These are phyloP conservation scores for Arthroderma uncinatum DNA, from an alignment of 2,329 filamentous ascomycete species.

Conservation along the genomic window DNA sequence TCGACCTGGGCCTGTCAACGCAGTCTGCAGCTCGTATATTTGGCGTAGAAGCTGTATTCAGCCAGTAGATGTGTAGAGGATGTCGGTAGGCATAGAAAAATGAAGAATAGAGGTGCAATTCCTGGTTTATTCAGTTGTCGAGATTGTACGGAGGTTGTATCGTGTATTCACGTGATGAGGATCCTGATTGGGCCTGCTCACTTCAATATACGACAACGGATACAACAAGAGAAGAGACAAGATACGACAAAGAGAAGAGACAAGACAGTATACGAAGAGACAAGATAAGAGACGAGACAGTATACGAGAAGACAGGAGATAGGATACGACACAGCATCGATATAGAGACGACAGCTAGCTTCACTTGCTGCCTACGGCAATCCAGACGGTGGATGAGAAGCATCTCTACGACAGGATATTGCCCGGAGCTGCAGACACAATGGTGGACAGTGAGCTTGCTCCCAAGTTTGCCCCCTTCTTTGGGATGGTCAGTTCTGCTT, in stretches of 20 bases:
- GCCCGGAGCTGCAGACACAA: constrained; percentile 19
- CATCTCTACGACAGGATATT: neutral
- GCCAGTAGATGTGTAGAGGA: no score
- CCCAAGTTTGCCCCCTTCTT: constrained; percentile 58
- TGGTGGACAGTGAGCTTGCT: constrained; percentile 41
- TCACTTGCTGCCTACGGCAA: no score
- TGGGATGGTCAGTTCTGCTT: constrained; percentile 47
- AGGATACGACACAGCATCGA: no score
- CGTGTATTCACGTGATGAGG: neutral
- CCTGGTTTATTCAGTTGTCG: neutral
- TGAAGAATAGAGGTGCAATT: neutral
- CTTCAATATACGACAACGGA: no score
- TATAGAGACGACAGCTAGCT: no score
- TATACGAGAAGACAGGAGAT: neutral
- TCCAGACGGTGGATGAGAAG: neutral
- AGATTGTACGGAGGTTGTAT: neutral
- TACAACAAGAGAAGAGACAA: neutral
- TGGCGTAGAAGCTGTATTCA: no score
- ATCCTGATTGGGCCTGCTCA: neutral
- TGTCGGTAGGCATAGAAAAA: neutral
- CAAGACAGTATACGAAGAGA: neutral
- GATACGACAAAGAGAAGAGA: neutral
- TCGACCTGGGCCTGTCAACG: neutral
- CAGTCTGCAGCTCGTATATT: neutral
- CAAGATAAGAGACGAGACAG: neutral